phyloP scores from a whole-genome alignment of 371 early-diverging fungal genomes.

The Fennellomyces sp. region DNA sequence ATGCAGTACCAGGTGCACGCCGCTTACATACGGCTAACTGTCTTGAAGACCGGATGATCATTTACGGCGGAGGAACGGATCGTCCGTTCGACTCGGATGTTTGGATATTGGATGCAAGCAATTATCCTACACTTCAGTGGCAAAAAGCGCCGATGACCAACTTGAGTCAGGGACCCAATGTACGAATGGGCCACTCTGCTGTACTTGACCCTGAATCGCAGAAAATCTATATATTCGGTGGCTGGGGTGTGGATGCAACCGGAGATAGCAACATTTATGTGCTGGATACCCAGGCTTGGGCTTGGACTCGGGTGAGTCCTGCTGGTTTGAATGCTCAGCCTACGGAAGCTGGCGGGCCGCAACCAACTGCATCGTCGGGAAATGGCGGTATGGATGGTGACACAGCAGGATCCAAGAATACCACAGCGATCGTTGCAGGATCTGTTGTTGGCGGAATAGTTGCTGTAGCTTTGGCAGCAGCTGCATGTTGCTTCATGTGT shows the following conservation, averaged over 20 bases:
- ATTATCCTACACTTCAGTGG: slow-evolving; percentile 41
- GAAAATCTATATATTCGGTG: slow-evolving; percentile 37
- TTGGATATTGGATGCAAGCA: slow-evolving; percentile 43
- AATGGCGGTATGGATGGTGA: not conserved
- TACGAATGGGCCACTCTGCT: slow-evolving; percentile 50
- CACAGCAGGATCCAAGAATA: too few relatives aligned
- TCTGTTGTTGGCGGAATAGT: slow-evolving; percentile 21
- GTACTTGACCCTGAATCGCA: slow-evolving; percentile 27
- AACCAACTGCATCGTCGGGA: too few relatives aligned
- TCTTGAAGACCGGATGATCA: slow-evolving; percentile 41
- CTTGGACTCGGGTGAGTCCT: slow-evolving; percentile 29
- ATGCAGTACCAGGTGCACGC: slow-evolving; percentile 39
- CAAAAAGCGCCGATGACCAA: slow-evolving; percentile 24
- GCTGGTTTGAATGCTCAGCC: not conserved
- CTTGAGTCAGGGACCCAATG: slow-evolving; percentile 26
- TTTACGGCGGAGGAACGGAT: slow-evolving; percentile 50
- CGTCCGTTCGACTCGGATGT: slow-evolving; percentile 45
- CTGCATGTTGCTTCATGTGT: slow-evolving; percentile 9
- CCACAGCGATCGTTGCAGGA: not conserved
- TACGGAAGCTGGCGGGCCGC: too few relatives aligned
- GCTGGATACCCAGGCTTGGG: slow-evolving; percentile 25
- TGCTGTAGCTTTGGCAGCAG: slow-evolving; percentile 11
- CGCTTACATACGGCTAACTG: slow-evolving; percentile 48
- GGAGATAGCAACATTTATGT: slow-evolving; percentile 32
- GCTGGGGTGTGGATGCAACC: slow-evolving; percentile 34